phyloP scores from a whole-genome alignment of 2,329 filamentous ascomycete genomes.

The Monilinia fructigena region DNA sequence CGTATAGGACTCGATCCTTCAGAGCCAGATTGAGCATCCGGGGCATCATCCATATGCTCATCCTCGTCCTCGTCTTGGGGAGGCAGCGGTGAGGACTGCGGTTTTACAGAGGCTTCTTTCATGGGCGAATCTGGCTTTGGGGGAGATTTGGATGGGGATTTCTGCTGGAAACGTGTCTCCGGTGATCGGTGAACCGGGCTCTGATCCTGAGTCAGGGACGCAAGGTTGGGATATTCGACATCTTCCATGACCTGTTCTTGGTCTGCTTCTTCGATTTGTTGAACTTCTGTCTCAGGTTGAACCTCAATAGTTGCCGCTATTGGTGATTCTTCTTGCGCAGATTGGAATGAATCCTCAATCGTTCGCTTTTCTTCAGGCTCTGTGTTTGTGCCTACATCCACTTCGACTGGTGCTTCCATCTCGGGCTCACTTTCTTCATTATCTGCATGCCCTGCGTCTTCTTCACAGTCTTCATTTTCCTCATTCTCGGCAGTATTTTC shows the following conservation, averaged over 20 bases:
- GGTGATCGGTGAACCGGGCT: slow-evolving; percentile 27
- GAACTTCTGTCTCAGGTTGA: neutral
- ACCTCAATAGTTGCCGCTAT: slow-evolving; percentile 22
- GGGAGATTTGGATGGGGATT: slow-evolving; percentile 25
- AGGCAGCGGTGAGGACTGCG: neutral
- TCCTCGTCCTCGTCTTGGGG: slow-evolving; percentile 39
- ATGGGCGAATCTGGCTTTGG: slow-evolving; percentile 17
- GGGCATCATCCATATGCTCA: slow-evolving; percentile 46
- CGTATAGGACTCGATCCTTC: slow-evolving; percentile 73
- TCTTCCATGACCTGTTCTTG: slow-evolving; percentile 19
- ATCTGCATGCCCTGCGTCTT: neutral
- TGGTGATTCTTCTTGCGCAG: slow-evolving; percentile 48
- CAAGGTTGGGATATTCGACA: slow-evolving; percentile 31
- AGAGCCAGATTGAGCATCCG: slow-evolving; percentile 57
- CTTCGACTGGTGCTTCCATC: slow-evolving; percentile 21
- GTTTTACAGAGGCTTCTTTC: slow-evolving; percentile 22
- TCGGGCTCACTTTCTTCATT: neutral
- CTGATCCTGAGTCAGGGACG: slow-evolving; percentile 33
- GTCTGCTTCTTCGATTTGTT: slow-evolving; percentile 21
- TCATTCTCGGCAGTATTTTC: slow-evolving; percentile 8
- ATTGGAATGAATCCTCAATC: slow-evolving; percentile 44
- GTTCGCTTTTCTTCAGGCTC: slow-evolving; percentile 34
- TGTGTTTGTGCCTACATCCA: slow-evolving; percentile 25
- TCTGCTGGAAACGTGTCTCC: slow-evolving; percentile 29
- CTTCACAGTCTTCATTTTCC: neutral